Base-by-base conservation (phyloP, 768 basidiomycete species). In the Lanmaoa pseudosensibilis region DNA sequence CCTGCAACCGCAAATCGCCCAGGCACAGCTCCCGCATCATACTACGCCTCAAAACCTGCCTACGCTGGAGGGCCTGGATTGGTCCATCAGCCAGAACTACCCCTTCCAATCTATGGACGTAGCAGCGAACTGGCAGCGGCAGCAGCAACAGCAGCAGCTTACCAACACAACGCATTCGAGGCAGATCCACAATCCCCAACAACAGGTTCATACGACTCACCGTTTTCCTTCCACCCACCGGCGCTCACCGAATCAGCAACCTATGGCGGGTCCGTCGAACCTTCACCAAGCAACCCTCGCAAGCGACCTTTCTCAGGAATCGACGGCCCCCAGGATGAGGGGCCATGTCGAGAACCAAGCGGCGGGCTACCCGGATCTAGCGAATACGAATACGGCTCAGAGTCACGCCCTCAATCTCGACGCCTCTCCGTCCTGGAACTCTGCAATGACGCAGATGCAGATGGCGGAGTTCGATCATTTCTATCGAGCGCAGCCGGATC, bases 371-470 rank as follows among this genome's bases (percentile, higher is more conserved):
- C 65, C 61, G 67, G 68, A 70, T 59, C 62, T 69, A 53, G 61
- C 51, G 78, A 79, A 43, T 84, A 87, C 77, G 86, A 87, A 53
- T 87, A 88, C 74, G 89, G 83, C 23, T 69, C 80, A 61, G 88
- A 89, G 62, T 89, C 87, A 65, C 79, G 90, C 65, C 90, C 90
- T 60, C 84, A 87, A 67, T 88, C 86, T 75, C 81, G 90, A 64
- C 76, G 90, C 58, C 84, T 92, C 81, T 80, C 86, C 73, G 86
- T 92, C 81, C 82, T 91, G 88, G 90, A 92, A 64, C 86, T 92
- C 80, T 90, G 89, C 82, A 90, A 91, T 81, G 87, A 88, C 77
- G 69, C 77, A 69, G 74, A 73, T 73, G 72, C 72, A 71, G 72
- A 76, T 75, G 67, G 72, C 62, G 67, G 74, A 71, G 52, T 75